Conservation (phyloP, 2,329 filamentous ascomycete species). For the Cytospora piceicola region DNA sequence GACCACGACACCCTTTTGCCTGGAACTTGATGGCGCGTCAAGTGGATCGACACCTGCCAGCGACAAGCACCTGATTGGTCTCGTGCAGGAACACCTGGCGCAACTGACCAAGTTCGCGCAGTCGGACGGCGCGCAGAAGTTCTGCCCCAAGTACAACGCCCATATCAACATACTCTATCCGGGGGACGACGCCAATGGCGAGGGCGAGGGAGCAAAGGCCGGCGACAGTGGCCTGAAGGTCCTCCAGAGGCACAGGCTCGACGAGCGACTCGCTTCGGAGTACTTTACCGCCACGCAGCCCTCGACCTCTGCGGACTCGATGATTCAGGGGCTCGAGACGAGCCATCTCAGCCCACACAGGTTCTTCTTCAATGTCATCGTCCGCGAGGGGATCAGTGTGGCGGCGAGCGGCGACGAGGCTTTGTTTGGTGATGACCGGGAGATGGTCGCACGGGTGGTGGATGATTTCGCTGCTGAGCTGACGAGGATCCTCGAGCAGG, state of each 20-base stretch:
- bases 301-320: background rate
- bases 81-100: conserved; percentile 30
- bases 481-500: conserved; percentile 13
- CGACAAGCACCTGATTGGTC: conserved; percentile 9
- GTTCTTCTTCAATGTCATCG: conserved; percentile 31
- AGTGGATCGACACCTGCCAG: background rate
- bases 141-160: conserved; percentile 29
- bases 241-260: conserved; percentile 28
- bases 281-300: conserved; percentile 30
- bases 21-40: background rate
- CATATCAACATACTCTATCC: conserved; percentile 31
- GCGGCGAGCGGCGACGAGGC: conserved; percentile 29
- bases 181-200: background rate
- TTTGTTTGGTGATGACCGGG: conserved; percentile 12
- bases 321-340: conserved; percentile 24
- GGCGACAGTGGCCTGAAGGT: conserved; percentile 3
- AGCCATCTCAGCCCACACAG: conserved; percentile 20
- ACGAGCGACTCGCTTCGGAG: conserved; percentile 29
- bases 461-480: conserved; percentile 17
- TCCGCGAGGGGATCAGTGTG: conserved; percentile 24
- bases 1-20: conserved; percentile 15
- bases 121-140: conserved; percentile 24
- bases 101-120: conserved; percentile 31
- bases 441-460: conserved; percentile 11
- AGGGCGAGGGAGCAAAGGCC: background rate